Evolutionary conservation across 129 eudicot genomes (phyloP).

Genomic region (Pseudognaphalium luteoalbum): DNA sequence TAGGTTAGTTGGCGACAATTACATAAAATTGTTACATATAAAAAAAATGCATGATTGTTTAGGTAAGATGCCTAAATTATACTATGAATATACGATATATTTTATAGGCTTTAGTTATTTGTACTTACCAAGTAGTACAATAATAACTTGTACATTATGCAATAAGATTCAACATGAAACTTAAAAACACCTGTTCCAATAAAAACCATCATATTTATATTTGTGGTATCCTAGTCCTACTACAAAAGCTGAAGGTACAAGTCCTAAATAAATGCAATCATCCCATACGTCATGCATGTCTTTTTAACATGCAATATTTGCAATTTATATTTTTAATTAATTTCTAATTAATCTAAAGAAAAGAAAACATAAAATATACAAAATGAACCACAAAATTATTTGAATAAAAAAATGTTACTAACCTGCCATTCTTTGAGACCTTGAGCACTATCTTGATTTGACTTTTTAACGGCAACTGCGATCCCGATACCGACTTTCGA

Average conservation of each 20-base stretch:
- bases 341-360: not conserved
- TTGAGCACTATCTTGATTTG: slow-evolving; percentile 74
- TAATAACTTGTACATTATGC: too few species aligned
- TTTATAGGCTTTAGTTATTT: too few species aligned
- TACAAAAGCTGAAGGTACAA: too few species aligned
- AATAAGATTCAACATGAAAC: too few species aligned
- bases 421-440: slow-evolving; percentile 98
- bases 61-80: not conserved
- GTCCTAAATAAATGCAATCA: not conserved
- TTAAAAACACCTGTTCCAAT: too few species aligned
- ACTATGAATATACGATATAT: not conserved
- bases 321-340: too few species aligned
- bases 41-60: too few species aligned
- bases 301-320: slow-evolving; percentile 7
- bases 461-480: slow-evolving; percentile 79
- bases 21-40: too few species aligned
- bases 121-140: not conserved
- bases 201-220: too few species aligned
- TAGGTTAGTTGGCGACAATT: not conserved
- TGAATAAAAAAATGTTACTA: not conserved
- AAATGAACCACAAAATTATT: not conserved
- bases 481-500: slow-evolving; percentile 67
- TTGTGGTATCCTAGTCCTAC: too few species aligned
- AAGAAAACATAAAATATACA: not conserved
- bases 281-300: slow-evolving; percentile 29